A percentile compares a stretch with the other conserved stretches of the same genome.
Conservation (phyloP, 2,329 filamentous ascomycete genomes). For the Ramularia endophylla region DNA sequence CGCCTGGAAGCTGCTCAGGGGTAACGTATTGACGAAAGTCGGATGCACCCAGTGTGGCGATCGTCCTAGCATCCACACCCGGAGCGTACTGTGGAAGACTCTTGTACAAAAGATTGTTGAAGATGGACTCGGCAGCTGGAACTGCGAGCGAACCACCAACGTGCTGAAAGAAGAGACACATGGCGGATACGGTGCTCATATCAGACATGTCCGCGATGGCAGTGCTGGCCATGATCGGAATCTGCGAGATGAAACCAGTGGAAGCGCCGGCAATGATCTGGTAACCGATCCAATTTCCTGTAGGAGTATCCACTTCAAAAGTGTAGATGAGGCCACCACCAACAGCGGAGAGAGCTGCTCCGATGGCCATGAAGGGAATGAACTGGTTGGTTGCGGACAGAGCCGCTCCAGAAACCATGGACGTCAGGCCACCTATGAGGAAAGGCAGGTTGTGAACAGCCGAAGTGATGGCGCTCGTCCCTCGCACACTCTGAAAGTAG, state of each 20-base stretch:
- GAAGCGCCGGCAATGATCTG: conserved; percentile 42
- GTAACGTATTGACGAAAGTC: too few relatives aligned
- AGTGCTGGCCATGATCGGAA: conserved; percentile 37
- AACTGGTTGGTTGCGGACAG: conserved; percentile 26
- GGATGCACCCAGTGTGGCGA: conserved; percentile 48
- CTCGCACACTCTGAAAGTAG: conserved; percentile 44
- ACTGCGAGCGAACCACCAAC: conserved; percentile 38
- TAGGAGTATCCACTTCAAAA: conserved; percentile 32
- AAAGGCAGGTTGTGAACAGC: conserved; percentile 41
- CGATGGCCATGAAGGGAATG: background rate
- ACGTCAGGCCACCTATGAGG: conserved; percentile 38
- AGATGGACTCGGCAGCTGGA: conserved; percentile 36
- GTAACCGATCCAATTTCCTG: conserved; percentile 44
- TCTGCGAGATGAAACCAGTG: conserved; percentile 37
- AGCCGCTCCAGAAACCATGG: conserved; percentile 31
- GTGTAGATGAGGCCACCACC: conserved; percentile 39
- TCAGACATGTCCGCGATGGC: conserved; percentile 30
- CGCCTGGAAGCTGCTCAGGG: too few relatives aligned
- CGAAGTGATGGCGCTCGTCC: conserved; percentile 37
- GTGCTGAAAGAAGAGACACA: conserved; percentile 39
- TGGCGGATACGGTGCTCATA: conserved; percentile 33
- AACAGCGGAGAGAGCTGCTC: conserved; percentile 2
- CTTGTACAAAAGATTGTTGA: conserved; percentile 38
- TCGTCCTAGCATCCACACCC: conserved; percentile 34
- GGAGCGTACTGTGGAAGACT: conserved; percentile 32